Conservation (phyloP, 768 basidiomycete species). For the Zangia roseola region DNA sequence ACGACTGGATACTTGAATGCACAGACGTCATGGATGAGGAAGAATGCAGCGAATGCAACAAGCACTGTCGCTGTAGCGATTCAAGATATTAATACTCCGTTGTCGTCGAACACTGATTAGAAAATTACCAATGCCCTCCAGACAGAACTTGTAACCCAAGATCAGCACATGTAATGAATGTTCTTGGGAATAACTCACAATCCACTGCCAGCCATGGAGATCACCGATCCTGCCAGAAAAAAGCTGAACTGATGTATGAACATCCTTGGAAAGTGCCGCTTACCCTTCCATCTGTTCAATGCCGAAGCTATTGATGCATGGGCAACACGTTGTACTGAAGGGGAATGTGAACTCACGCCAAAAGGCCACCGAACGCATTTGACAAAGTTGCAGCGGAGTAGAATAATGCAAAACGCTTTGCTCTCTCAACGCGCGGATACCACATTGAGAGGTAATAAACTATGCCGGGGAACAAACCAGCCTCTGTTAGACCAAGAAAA, state of each 20-base stretch:
- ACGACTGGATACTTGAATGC: background rate
- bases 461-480: conserved; percentile 37
- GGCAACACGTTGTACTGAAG: background rate
- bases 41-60: conserved; percentile 30
- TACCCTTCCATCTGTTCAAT: conserved; percentile 28
- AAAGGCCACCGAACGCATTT: conserved; percentile 45
- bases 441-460: conserved; percentile 47
- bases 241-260: background rate
- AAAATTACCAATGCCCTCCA: conserved; percentile 15
- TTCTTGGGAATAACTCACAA: conserved; percentile 13
- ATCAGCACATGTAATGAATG: background rate
- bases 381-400: conserved; percentile 56
- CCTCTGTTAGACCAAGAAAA: conserved; percentile 42
- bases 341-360: conserved; percentile 31
- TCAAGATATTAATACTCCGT: background rate
- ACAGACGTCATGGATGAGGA: conserved; percentile 49
- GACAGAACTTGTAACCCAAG: conserved; percentile 16
- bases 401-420: conserved; percentile 53
- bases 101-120: too few species aligned
- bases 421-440: conserved; percentile 55
- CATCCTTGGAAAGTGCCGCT: conserved; percentile 19
- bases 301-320: conserved; percentile 24
- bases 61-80: conserved; percentile 11
- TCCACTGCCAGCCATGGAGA: conserved; percentile 30
- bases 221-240: conserved; percentile 8